Evolutionary conservation across 1,284 basidiomycete genomes (phyloP).

Genomic region (Cutaneotrichosporon sp.): DNA sequence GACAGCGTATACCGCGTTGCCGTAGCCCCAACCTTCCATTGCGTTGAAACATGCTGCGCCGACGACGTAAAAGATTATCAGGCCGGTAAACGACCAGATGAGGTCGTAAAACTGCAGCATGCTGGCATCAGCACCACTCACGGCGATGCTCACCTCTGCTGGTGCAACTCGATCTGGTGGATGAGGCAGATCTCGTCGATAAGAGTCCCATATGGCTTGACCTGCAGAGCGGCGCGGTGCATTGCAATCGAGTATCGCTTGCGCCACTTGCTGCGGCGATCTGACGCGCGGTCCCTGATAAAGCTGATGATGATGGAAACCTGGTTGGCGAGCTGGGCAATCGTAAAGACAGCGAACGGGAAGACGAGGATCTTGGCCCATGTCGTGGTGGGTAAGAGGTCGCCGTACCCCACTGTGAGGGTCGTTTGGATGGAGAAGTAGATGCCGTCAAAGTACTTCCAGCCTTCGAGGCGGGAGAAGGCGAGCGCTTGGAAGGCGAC

Average conservation of each 20-base stretch:
- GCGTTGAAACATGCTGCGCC: conserved; percentile 48
- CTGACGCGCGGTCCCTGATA: conserved; percentile 37
- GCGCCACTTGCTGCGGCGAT: conserved; percentile 47
- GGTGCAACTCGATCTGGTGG: conserved; percentile 44
- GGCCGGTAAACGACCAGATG: conserved; percentile 42
- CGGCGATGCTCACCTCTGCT: conserved; percentile 40
- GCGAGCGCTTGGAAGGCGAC: conserved; percentile 47
- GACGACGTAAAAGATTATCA: conserved; percentile 50
- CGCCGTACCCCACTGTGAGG: conserved; percentile 52
- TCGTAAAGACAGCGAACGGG: conserved; percentile 52
- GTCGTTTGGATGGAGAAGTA: conserved; percentile 37
- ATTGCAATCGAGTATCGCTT: conserved; percentile 42
- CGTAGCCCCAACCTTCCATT: conserved; percentile 51
- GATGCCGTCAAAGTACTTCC: conserved; percentile 48
- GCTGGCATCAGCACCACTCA: conserved; percentile 23
- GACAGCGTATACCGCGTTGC: conserved; percentile 37
- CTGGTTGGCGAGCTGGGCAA: conserved; percentile 53
- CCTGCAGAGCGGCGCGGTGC: conserved; percentile 35
- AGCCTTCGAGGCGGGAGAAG: conserved; percentile 45
- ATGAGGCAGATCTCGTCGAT: conserved; percentile 51
- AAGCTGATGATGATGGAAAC: conserved; percentile 52
- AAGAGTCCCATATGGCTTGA: conserved; percentile 40
- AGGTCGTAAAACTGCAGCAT: conserved; percentile 50
- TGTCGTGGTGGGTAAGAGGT: conserved; percentile 37
- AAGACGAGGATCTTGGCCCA: conserved; percentile 52